phyloP scores from a whole-genome alignment of 495 filamentous ascomycete species.

The Neurospora terricola region DNA sequence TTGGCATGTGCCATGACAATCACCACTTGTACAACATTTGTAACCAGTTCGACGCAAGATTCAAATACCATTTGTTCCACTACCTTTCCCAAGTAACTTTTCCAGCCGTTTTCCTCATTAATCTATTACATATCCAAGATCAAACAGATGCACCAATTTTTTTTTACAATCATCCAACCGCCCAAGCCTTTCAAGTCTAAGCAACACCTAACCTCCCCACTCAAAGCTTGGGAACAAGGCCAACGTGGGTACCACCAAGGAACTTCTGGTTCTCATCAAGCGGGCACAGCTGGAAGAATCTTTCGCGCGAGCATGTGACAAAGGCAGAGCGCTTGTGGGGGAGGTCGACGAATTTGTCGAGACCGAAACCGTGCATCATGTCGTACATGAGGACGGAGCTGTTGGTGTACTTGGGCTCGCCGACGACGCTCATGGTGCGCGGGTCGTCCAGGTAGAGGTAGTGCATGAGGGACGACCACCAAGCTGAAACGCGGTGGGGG shows the following conservation, averaged over 20 bases:
- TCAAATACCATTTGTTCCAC: neutral
- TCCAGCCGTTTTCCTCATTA: neutral
- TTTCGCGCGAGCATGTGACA: constrained; percentile 48
- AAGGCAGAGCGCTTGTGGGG: constrained; percentile 58
- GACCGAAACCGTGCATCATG: constrained; percentile 51
- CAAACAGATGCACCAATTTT: neutral
- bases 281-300: constrained; percentile 59
- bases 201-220: neutral
- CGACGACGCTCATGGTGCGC: constrained; percentile 50
- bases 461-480: constrained; percentile 61
- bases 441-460: constrained; percentile 63
- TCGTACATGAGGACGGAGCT: constrained; percentile 55
- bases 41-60: neutral
- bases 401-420: constrained; percentile 54
- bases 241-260: constrained; percentile 35
- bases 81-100: neutral
- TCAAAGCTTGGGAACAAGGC: constrained; percentile 37
- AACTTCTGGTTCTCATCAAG: constrained; percentile 41
- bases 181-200: neutral
- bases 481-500: constrained; percentile 54
- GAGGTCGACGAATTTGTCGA: constrained; percentile 57
- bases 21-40: neutral
- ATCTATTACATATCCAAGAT: neutral
- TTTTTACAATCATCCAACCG: neutral
- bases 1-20: neutral